Conservation (phyloP, 2,329 filamentous ascomycete species). For the Fusarium sp. region DNA sequence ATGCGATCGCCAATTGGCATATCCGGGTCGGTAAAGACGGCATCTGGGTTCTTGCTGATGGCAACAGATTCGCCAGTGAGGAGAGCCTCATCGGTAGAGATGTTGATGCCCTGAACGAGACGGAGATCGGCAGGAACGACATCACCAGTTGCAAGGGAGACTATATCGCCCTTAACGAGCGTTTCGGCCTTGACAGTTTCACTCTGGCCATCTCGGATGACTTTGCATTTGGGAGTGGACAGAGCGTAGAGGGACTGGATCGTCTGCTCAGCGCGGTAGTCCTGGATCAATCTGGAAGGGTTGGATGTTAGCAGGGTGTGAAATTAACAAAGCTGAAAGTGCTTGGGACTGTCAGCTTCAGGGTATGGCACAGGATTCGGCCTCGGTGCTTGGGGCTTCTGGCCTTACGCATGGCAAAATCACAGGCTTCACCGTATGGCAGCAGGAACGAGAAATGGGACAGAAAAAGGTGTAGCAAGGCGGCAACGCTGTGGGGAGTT, state of each 20-base stretch:
- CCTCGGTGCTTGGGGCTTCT: constrained; percentile 43
- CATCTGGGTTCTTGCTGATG: constrained; percentile 70
- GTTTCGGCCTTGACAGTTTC: constrained; percentile 63
- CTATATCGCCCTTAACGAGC: constrained; percentile 73
- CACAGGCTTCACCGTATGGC: constrained; percentile 45
- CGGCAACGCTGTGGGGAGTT: constrained; percentile 30
- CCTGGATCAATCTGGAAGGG: constrained; percentile 61
- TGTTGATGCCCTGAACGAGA: constrained; percentile 72
- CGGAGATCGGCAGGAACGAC: constrained; percentile 75
- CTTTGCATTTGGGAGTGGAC: constrained; percentile 67
- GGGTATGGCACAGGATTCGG: constrained; percentile 42
- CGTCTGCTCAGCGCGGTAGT: constrained; percentile 68
- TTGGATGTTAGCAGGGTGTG: constrained; percentile 42
- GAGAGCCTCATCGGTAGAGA: constrained; percentile 78
- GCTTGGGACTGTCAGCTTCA: constrained; percentile 42
- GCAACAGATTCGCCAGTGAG: constrained; percentile 78
- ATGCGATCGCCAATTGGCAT: constrained; percentile 73
- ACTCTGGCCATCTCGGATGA: constrained; percentile 62
- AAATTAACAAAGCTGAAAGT: constrained; percentile 23
- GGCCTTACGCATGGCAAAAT: constrained; percentile 39
- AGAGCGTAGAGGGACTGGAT: constrained; percentile 68
- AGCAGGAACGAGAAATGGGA: constrained; percentile 31
- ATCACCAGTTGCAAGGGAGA: constrained; percentile 70
- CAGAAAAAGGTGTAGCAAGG: constrained; percentile 32
- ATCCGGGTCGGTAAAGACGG: constrained; percentile 60